Conservation (phyloP, 2,329 filamentous ascomycete species). For the Colletotrichum lentis region DNA sequence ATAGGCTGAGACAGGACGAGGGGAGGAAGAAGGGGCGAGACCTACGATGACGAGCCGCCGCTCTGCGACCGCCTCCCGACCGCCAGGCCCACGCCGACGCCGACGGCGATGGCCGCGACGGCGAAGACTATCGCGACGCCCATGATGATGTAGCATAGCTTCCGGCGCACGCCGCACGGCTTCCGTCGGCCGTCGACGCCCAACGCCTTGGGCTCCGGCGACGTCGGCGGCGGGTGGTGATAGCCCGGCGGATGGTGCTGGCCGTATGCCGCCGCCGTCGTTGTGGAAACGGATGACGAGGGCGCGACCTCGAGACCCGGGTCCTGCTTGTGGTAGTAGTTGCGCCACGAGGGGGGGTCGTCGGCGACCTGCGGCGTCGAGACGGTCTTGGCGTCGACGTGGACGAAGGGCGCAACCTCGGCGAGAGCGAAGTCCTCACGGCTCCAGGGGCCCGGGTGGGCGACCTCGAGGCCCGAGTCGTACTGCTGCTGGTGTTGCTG, state of each 20-base stretch:
- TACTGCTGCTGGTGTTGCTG: slow-evolving; percentile 16
- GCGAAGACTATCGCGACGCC: slow-evolving; percentile 37
- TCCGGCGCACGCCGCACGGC: slow-evolving; percentile 40
- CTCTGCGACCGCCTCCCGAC: slow-evolving; percentile 20
- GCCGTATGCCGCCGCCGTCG: neutral
- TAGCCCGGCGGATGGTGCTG: slow-evolving; percentile 23
- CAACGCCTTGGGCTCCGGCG: neutral
- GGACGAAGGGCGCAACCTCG: slow-evolving; percentile 18
- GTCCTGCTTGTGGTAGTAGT: slow-evolving; percentile 31
- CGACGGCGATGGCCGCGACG: slow-evolving; percentile 40
- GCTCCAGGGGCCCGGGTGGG: slow-evolving; percentile 19
- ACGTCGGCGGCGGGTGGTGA: slow-evolving; percentile 16
- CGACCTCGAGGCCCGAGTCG: slow-evolving; percentile 32
- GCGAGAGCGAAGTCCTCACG: slow-evolving; percentile 25
- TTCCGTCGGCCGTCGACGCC: slow-evolving; percentile 17
- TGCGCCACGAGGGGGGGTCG: slow-evolving; percentile 7
- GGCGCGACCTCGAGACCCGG: slow-evolving; percentile 15
- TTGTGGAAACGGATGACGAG: neutral
- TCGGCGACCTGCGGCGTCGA: slow-evolving; percentile 26
- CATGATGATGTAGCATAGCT: slow-evolving; percentile 40
- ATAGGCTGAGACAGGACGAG: neutral
- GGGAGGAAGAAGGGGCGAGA: neutral
- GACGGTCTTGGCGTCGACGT: slow-evolving; percentile 20
- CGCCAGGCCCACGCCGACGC: slow-evolving; percentile 41
- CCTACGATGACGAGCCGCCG: slow-evolving; percentile 15